phyloP scores from a whole-genome alignment of 257 asterid species.

The Petunia secreta region DNA sequence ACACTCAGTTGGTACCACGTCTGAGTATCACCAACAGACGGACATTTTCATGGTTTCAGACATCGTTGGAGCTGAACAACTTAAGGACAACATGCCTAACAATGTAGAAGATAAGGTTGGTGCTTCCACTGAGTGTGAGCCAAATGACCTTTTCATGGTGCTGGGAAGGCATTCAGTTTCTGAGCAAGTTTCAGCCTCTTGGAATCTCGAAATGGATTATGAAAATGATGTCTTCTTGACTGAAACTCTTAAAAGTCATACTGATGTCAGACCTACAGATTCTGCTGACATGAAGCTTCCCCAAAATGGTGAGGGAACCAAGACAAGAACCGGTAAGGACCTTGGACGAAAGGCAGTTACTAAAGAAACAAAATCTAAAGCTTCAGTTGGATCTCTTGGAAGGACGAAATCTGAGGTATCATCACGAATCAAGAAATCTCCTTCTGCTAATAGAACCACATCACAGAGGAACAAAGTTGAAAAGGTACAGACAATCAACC shows the following conservation, averaged over 20 bases:
- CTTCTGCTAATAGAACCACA: slow-evolving; percentile 44
- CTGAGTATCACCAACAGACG: slow-evolving; percentile 43
- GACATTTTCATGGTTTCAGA: slow-evolving; percentile 61
- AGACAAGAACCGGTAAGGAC: slow-evolving; percentile 32
- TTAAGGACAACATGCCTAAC: slow-evolving; percentile 28
- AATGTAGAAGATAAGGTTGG: slow-evolving; percentile 37
- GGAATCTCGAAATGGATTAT: slow-evolving; percentile 55
- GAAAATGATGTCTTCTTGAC: slow-evolving; percentile 40
- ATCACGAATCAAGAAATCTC: slow-evolving; percentile 44
- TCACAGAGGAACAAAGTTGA: slow-evolving; percentile 50
- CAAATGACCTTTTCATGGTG: slow-evolving; percentile 79
- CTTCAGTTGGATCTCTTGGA: slow-evolving; percentile 44
- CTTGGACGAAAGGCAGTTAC: slow-evolving; percentile 42
- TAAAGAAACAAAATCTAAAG: slow-evolving; percentile 44
- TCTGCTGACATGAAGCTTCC: slow-evolving; percentile 36
- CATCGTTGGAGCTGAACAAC: slow-evolving; percentile 43
- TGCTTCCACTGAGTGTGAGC: slow-evolving; percentile 46
- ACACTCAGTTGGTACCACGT: slow-evolving; percentile 35
- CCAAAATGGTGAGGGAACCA: slow-evolving; percentile 36
- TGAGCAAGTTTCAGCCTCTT: slow-evolving; percentile 46
- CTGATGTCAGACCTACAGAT: slow-evolving; percentile 28
- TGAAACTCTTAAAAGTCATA: slow-evolving; percentile 38
- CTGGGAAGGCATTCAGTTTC: slow-evolving; percentile 50
- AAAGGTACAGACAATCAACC: slow-evolving; percentile 44
- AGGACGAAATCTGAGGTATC: slow-evolving; percentile 60